These are phyloP conservation scores for Naganishia onofrii DNA, from an alignment of 768 basidiomycete species.

Conservation along the genomic window DNA sequence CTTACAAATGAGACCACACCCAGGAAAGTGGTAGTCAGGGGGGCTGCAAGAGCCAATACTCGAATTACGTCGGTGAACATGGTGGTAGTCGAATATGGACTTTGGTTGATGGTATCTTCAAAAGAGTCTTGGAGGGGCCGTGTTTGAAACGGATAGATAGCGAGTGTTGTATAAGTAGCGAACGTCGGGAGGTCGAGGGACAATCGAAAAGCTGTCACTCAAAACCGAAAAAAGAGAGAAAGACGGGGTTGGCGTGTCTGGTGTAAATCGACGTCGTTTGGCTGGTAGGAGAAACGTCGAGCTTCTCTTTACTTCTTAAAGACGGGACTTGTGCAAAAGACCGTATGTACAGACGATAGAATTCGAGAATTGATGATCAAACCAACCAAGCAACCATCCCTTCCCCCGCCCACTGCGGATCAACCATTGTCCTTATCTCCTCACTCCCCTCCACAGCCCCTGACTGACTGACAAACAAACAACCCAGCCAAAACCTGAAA, in stretches of 20 bases:
- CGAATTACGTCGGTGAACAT: conserved; percentile 20
- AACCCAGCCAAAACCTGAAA: conserved; percentile 2
- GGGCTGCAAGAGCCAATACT: conserved; percentile 22
- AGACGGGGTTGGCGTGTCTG: background rate
- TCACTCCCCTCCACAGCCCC: background rate
- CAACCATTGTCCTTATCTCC: background rate
- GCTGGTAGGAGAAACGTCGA: background rate
- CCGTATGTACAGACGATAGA: conserved; percentile 5
- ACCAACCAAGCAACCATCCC: background rate
- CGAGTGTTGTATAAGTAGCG: conserved; percentile 18
- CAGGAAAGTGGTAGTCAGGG: conserved; percentile 10
- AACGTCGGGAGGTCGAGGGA: conserved; percentile 7
- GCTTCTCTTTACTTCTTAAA: background rate
- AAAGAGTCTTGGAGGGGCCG: background rate
- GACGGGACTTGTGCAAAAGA: background rate
- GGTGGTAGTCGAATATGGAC: background rate
- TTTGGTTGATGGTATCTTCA: background rate
- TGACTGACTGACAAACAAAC: no score
- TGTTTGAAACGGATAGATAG: conserved; percentile 4
- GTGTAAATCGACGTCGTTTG: background rate
- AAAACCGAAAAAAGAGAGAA: background rate
- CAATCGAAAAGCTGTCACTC: background rate
- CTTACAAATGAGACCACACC: background rate
- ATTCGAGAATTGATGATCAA: conserved; percentile 4
- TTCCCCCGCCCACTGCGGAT: background rate